Conservation (phyloP, 2,329 filamentous ascomycete genomes). For the Monascus ruber region DNA sequence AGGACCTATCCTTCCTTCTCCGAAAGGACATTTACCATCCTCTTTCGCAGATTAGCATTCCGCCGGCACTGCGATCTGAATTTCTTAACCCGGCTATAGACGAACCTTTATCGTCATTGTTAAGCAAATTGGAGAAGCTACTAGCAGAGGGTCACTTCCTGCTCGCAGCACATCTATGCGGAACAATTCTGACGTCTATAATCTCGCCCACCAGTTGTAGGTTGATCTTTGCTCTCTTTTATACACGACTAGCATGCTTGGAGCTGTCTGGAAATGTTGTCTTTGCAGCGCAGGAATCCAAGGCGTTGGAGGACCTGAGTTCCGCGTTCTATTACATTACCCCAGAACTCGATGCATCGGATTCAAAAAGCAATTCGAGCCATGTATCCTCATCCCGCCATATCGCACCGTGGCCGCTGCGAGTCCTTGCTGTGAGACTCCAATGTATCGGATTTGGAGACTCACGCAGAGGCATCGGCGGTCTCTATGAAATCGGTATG, state of each 20-base stretch:
- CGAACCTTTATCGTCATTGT: conserved; percentile 37
- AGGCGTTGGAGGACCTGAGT: conserved; percentile 50
- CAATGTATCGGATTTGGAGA: conserved; percentile 82
- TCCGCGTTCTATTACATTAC: conserved; percentile 43
- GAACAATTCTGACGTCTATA: conserved; percentile 30
- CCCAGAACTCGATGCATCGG: conserved; percentile 11
- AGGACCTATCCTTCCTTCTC: conserved; percentile 72
- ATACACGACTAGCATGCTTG: conserved; percentile 70
- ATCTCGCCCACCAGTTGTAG: conserved; percentile 42
- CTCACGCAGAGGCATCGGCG: conserved; percentile 71
- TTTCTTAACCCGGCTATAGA: conserved; percentile 51
- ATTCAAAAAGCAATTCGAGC: conserved; percentile 51
- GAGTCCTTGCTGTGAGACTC: conserved; percentile 70
- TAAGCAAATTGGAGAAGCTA: conserved; percentile 48
- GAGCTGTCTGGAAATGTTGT: conserved; percentile 63
- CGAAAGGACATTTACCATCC: conserved; percentile 74
- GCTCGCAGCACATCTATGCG: conserved; percentile 51
- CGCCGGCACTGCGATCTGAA: conserved; percentile 57
- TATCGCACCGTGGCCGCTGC: conserved; percentile 77
- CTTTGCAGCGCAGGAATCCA: conserved; percentile 56
- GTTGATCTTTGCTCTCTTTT: conserved; percentile 64
- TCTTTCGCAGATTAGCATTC: conserved; percentile 52
- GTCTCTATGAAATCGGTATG: conserved; percentile 75
- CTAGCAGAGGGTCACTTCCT: conserved; percentile 67
- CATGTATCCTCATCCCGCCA: conserved; percentile 54